These are phyloP conservation scores for carrot (Daucus carota) DNA, from an alignment of 129 eudicot species.

Conservation along the genomic window DH1_v3.0 NC_030387.2:35486501-35487000, in stretches of 20 bases:
- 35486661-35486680: conserved; percentile 49
- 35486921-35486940: conserved; percentile 57
- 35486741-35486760: conserved; percentile 50
- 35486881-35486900: conserved; percentile 47
- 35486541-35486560: conserved; percentile 94
- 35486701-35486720: conserved; percentile 54
- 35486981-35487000: conserved; percentile 38
- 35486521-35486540: conserved; percentile 85
- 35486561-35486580: conserved; percentile 77
- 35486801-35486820: neutral
- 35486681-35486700: conserved; percentile 78
- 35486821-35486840: too few relatives aligned
- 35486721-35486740: conserved; percentile 80
- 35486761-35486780: conserved; percentile 83
- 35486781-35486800: conserved; percentile 58
- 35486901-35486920: conserved; percentile 65
- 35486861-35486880: neutral
- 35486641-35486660: conserved; percentile 64
- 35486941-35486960: conserved; percentile 61
- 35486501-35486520: conserved; percentile 58
- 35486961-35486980: conserved; percentile 51
- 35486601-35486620: neutral
- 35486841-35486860: neutral
- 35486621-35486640: neutral
- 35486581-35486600: conserved; percentile 35